Evolutionary conservation across 2,329 filamentous ascomycete species (phyloP).

Genomic region (Ceratocystis cacaofunesta): DNA sequence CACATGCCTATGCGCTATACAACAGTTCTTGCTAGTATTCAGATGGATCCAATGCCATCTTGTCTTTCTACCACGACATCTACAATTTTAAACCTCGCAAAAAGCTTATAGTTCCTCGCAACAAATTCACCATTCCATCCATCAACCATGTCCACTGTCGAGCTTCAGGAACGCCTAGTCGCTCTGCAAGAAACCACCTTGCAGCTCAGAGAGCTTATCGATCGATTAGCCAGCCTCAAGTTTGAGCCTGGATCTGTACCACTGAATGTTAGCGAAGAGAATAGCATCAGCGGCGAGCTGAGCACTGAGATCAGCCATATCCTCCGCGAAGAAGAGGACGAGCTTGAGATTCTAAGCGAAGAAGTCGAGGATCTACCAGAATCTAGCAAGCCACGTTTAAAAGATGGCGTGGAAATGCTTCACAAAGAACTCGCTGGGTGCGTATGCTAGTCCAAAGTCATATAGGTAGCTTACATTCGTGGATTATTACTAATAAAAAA

Average conservation of each 20-base stretch:
- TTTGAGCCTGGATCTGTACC: slow-evolving; percentile 45
- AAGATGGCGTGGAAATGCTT: slow-evolving; percentile 51
- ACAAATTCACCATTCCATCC: background rate
- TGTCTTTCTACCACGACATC: background rate
- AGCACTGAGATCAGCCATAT: slow-evolving; percentile 65
- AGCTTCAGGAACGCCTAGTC: slow-evolving; percentile 45
- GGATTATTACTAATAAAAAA: slow-evolving; percentile 15
- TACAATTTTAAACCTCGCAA: background rate
- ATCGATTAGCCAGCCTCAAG: slow-evolving; percentile 41
- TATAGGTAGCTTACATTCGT: background rate
- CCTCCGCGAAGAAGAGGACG: slow-evolving; percentile 65
- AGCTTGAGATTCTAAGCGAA: slow-evolving; percentile 64
- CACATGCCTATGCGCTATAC: background rate
- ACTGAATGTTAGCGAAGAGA: slow-evolving; percentile 33
- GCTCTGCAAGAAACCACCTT: slow-evolving; percentile 46
- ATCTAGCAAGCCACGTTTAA: slow-evolving; percentile 40
- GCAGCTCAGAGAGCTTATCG: slow-evolving; percentile 44
- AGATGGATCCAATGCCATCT: background rate
- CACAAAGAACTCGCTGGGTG: slow-evolving; percentile 58
- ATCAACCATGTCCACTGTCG: slow-evolving; percentile 40
- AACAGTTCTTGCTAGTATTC: background rate
- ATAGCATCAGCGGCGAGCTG: slow-evolving; percentile 52
- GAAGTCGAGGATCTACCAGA: slow-evolving; percentile 55
- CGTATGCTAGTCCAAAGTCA: slow-evolving; percentile 14
- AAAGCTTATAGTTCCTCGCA: background rate